Evolutionary conservation across 1,284 basidiomycete species (phyloP).

Genomic region (Papiliotrema laurentii): DNA sequence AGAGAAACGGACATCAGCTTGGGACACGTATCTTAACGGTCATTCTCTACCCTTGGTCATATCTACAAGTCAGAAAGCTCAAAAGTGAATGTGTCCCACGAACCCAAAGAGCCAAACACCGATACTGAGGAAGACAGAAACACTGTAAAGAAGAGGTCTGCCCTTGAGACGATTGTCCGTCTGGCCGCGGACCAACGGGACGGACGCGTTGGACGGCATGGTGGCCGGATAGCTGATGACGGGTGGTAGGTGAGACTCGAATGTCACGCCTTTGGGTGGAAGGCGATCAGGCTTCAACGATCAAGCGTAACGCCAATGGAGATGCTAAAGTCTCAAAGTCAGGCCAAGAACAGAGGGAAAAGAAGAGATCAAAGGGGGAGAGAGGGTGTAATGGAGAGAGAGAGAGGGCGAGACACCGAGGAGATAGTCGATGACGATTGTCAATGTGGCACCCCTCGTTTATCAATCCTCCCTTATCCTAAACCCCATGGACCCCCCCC

Average conservation of each 20-base stretch:
- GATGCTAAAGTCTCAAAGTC: not conserved
- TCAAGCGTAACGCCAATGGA: not conserved
- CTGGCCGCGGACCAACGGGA: conserved; percentile 33
- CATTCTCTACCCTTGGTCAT: conserved; percentile 75
- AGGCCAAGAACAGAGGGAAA: no score
- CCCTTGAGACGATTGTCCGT: conserved; percentile 61
- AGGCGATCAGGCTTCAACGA: no score
- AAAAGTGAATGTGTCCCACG: conserved; percentile 9
- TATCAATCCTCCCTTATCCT: no score
- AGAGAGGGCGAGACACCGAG: no score
- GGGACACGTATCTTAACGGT: not conserved
- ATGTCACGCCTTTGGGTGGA: no score
- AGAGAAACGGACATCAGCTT: conserved; percentile 1
- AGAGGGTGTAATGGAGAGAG: no score
- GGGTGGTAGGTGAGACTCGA: no score
- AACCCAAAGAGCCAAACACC: conserved; percentile 62
- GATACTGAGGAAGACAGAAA: conserved; percentile 44
- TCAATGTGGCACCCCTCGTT: no score
- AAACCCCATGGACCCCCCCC: no score
- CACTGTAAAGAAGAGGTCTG: conserved; percentile 60
- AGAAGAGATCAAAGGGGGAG: no score
- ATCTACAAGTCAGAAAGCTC: conserved; percentile 40
- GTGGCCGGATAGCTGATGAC: conserved; percentile 1
- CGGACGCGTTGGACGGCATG: conserved; percentile 29
- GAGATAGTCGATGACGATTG: no score